Evolutionary conservation across 352 stramenopile species (phyloP).

Genomic region (Blastocystis sp.): DNA sequence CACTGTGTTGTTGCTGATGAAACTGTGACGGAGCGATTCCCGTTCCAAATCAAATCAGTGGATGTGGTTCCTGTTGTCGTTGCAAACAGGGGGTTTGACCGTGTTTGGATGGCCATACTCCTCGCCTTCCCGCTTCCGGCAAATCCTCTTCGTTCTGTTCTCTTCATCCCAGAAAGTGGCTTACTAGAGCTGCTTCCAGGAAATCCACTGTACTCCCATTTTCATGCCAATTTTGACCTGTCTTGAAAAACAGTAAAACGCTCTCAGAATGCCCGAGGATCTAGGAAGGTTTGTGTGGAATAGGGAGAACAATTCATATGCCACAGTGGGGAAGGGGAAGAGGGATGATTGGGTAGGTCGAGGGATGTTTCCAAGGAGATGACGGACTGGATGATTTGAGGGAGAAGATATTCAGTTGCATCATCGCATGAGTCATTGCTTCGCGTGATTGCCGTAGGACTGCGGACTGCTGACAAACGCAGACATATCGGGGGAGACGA

Average conservation of each 20-base stretch:
- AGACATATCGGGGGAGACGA: constrained; percentile 62
- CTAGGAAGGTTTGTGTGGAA: constrained; percentile 65
- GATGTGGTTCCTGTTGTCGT: no score
- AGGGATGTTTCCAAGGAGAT: constrained; percentile 27
- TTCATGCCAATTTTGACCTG: not conserved
- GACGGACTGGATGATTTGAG: not conserved
- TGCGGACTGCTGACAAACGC: constrained; percentile 31
- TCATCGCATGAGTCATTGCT: not conserved
- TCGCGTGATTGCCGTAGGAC: constrained; percentile 7
- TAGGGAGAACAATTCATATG: not conserved
- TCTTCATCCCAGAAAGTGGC: no score
- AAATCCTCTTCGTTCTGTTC: no score
- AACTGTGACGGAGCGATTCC: no score
- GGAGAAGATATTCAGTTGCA: constrained; percentile 15
- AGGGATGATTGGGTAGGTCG: not conserved
- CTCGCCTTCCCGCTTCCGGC: no score
- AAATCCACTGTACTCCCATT: no score
- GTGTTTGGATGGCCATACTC: no score
- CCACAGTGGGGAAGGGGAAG: not conserved
- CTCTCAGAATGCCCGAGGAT: not conserved
- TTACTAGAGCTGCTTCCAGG: no score
- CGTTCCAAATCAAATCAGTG: no score
- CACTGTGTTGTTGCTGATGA: not conserved
- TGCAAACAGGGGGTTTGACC: no score
- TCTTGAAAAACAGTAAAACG: not conserved